Base-by-base conservation (phyloP, 768 basidiomycete species). In the Clitopilus passeckerianus region DNA sequence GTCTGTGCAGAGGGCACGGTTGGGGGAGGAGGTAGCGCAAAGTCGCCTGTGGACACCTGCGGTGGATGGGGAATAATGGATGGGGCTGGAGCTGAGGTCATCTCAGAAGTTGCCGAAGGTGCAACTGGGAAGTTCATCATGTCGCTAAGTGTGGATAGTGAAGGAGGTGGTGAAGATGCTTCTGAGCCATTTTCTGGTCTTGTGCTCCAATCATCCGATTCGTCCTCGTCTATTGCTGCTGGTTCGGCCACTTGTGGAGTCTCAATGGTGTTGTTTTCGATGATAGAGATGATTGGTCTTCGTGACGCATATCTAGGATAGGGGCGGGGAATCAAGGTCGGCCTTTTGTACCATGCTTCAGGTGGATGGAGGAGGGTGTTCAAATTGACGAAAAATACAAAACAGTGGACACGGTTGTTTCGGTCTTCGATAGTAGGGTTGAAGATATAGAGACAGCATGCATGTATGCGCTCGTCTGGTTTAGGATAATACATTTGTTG, bases 361-460 rank as follows among this genome's bases (percentile, higher is more conserved):
- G 64, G 67, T 12, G 67, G 63, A 23, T 68, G 44, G 7, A 76
- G 69, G 41, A 84, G 73, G 8, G 75, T 76, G 54, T 74, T 72
- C 16, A 78, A 65, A 61, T 80, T 77, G 53, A 82, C 61, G 65
- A 82, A 82, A 65, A 83, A 82, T 1, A 80, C 78, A 57, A 81
- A 83, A 12, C 77, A 76, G 46, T 78, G 74, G 1, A 80, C 75
- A 16, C 75, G 69, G 24, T 73, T 72, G 54, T 71, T 73, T 34
- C 75, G 54, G 27, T 60, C 76, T 10, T 72, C 70, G 34, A 66
- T 67, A 22, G 72, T 66, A 16, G 77, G 77, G 53, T 79, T 74
- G 66, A 76, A 75, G 54, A 83, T 73, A 60, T 80, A 80, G 15
- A 81, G 61, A 61, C 77, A 80, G 62, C 79, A 82, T 5, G 77